Percentiles rank a stretch among this genome's conserved stretches.
Conservation (phyloP, 495 filamentous ascomycete species). For the Parachaetomium inaequale region DNA sequence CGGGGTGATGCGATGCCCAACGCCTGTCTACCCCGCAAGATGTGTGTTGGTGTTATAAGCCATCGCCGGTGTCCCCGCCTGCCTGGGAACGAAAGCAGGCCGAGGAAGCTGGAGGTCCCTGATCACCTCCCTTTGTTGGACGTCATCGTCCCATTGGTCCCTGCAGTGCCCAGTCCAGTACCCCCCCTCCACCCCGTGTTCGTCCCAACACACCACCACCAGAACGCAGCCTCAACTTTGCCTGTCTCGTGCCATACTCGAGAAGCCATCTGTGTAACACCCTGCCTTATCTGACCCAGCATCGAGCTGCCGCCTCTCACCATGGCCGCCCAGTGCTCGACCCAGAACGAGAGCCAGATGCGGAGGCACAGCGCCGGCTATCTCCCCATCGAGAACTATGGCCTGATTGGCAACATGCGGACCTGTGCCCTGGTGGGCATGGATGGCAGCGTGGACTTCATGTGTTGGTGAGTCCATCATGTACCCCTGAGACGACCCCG, state of each 20-base stretch:
- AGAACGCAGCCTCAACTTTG: background rate
- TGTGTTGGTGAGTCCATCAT: conserved; percentile 60
- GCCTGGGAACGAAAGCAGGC: background rate
- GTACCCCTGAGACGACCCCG: background rate
- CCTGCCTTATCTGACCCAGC: too few species aligned
- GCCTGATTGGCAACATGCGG: conserved; percentile 72
- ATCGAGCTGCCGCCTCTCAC: background rate
- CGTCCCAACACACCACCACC: conserved; percentile 7
- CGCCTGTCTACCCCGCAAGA: background rate
- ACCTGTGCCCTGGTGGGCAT: conserved; percentile 71
- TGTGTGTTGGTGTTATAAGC: background rate
- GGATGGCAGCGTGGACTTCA: conserved; percentile 67
- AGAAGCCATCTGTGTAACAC: background rate
- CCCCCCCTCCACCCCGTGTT: background rate
- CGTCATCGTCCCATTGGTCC: conserved; percentile 1
- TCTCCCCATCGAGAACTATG: conserved; percentile 70
- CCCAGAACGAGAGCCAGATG: conserved; percentile 27
- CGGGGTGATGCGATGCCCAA: conserved; percentile 4
- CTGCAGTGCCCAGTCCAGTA: background rate
- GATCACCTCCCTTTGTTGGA: conserved; percentile 2
- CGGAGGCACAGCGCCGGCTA: conserved; percentile 41
- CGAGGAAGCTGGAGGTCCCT: background rate
- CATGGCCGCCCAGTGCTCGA: conserved; percentile 13
- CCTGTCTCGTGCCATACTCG: background rate
- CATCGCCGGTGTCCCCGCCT: background rate